Conservation (phyloP, 1,284 basidiomycete genomes). For the Tylopilus orsonianus region DNA sequence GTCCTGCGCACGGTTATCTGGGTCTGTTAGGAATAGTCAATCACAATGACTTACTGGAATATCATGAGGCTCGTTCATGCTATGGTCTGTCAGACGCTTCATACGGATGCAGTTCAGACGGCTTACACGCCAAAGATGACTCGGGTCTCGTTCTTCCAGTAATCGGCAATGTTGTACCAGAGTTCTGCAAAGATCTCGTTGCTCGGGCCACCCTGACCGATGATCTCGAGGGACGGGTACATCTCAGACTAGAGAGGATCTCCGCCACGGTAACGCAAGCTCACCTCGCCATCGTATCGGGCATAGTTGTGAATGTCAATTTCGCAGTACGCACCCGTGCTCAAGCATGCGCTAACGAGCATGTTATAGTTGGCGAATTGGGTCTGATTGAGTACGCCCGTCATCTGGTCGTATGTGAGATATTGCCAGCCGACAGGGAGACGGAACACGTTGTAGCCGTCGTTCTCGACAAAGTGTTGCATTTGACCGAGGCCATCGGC, state of each 20-base stretch:
- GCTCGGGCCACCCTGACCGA: constrained; percentile 61
- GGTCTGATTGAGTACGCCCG: constrained; percentile 43
- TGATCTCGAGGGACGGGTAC: constrained; percentile 43
- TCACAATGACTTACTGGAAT: constrained; percentile 24
- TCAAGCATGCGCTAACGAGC: constrained; percentile 48
- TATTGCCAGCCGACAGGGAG: constrained; percentile 53
- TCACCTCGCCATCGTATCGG: constrained; percentile 46
- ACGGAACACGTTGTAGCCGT: constrained; percentile 45
- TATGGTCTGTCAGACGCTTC: constrained; percentile 18
- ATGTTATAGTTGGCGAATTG: constrained; percentile 52
- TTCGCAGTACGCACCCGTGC: constrained; percentile 47
- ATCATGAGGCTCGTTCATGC: constrained; percentile 60
- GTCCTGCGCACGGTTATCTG: constrained; percentile 26
- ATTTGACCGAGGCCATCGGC: constrained; percentile 41
- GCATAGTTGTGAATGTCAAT: constrained; percentile 63
- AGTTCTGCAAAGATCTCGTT: constrained; percentile 53
- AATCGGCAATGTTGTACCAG: constrained; percentile 53
- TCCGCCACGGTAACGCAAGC: neutral
- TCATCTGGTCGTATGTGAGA: constrained; percentile 39
- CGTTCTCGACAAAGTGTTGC: constrained; percentile 46
- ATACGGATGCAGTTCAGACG: neutral
- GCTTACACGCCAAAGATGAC: constrained; percentile 57
- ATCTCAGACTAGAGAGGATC: neutral
- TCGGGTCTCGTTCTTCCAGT: constrained; percentile 48
- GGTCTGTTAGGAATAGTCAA: neutral